Evolutionary conservation across 192 early-diverging fungal genomes (phyloP), one percentile per base, ranked within the genome.

Genomic region (Backusella mclennaniae): DNA sequence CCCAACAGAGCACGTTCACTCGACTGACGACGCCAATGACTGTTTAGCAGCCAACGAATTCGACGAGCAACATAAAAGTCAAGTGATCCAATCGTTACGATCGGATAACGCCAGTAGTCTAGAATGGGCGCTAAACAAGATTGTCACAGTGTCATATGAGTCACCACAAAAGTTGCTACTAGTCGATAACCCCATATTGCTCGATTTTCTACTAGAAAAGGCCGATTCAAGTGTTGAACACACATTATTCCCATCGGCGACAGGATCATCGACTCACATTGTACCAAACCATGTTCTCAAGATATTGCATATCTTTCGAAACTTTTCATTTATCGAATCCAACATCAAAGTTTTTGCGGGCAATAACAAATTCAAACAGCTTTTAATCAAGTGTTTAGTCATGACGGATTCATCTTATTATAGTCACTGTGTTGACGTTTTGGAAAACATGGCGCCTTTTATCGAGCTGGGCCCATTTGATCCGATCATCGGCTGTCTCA

Each of bases 41-140:
- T 39, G 21, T 19, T 21, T 19, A 29, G 38, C 52, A 70, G 75
- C 35, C 11, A 44, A 76, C 23, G 36, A 76, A 59, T 76, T 76
- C 21, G 36, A 69, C 7, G 44, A 76, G 0, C 38, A 73, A 21
- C 59, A 67, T 73, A 85, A 90, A 42, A 93, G 92, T 77, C 85
- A 92, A 46, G 83, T 96, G n/a, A 77, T 93, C 5, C 84, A 93
- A 12, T 88, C 93, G 3, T 81, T 96, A 17, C 85, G 90, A 70
- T 95, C 93, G 15, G 80, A 79, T 4, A 84, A 93, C 5, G 88
- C 92, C 26, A 94, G 91, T 73, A 92, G 93, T 77, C 78, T 94
- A 17, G 95, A 96, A 79, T 95, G 94, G 93, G 94, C 94, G 4
- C 90, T 96, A 74, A 89, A 88, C 71, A 89, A 88, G 39, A 86